Base-by-base conservation (phyloP, 176 grass and related monocot species). In the Avena insularis region DNA sequence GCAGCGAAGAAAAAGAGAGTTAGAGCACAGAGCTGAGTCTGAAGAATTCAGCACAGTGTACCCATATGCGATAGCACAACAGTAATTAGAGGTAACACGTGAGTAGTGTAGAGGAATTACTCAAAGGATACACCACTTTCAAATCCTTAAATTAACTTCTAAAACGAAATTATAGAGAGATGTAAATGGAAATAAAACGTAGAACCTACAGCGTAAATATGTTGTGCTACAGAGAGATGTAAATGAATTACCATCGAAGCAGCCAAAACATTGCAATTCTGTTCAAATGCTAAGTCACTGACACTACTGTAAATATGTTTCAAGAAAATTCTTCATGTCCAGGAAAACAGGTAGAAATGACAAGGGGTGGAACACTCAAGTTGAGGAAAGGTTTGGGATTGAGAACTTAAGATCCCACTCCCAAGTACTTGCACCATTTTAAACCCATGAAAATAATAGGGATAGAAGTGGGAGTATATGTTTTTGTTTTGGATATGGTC, bases 1-100 rank as follows among this genome's bases (percentile, higher is more conserved):
- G 6, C 12, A 29, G 21, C 47, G 14, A 29, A 51, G n/a, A 50
- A 75, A 14, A 23, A 8, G n/a, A 21, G 20, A 19, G 2, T 10
- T 68, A 74, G 20, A 50, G 6, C n/a, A 51, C 12, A 16, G 6
- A 75, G 11, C 21, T 29, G 47, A 1, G 27, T 75, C 47, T 51
- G 46, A 75, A 75, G 72, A 75, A 51, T 51, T 75, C 21, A 51
- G 46, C 72, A n/a, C 2, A 9, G 13, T 75, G 72, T 51, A 50
- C 13, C 15, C 23, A 29, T 75, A 75, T 51, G 6, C 23, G 25
- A 29, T 16, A 51, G 12, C 6, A 51, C 47, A 51, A 51, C 47
- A 27, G 14, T 51, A 51, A 49, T 16, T 74, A 74, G n/a, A 50
- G n/a, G 15, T 50, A 75, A 9, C 2, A 27, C 71, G 25, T 75